Percentiles rank a stretch among this genome's conserved stretches.
Conservation (phyloP, 192 early-diverging fungal genomes). For the Bifiguratus adelaidae region DNA sequence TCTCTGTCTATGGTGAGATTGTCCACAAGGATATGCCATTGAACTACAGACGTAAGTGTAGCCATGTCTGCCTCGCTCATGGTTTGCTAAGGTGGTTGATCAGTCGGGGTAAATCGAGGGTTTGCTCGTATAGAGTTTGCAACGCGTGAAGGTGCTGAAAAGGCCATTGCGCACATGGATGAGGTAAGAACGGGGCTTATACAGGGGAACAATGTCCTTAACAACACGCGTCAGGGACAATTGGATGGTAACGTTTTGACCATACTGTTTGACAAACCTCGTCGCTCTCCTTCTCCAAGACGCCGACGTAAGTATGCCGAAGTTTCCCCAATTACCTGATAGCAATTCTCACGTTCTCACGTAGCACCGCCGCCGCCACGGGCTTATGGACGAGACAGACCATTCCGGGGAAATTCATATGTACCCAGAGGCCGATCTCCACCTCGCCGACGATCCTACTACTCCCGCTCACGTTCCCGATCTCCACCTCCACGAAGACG, state of each 20-base stretch:
- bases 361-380: conserved; percentile 9
- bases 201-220: background rate
- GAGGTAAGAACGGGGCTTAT: conserved; percentile 14
- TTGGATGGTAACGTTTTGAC: conserved; percentile 24
- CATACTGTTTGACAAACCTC: conserved; percentile 17
- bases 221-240: conserved; percentile 12
- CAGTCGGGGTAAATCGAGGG: conserved; percentile 26
- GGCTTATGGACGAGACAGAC: conserved; percentile 8
- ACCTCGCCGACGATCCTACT: conserved; percentile 7
- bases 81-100: background rate
- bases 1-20: conserved; percentile 19
- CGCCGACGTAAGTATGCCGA: conserved; percentile 5
- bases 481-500: conserved; percentile 16
- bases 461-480: conserved; percentile 23
- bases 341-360: background rate
- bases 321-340: background rate
- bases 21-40: conserved; percentile 16
- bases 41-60: conserved; percentile 22
- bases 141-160: conserved; percentile 23
- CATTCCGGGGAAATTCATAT: background rate
- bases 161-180: conserved; percentile 32
- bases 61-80: background rate
- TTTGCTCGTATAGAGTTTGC: conserved; percentile 27
- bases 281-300: conserved; percentile 9
- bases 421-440: conserved; percentile 13